A percentile compares a stretch with the other conserved stretches of the same genome.
Evolutionary conservation across 2,329 filamentous ascomycete species (phyloP).

Genomic region (Aspergillus sclerotialis): DNA sequence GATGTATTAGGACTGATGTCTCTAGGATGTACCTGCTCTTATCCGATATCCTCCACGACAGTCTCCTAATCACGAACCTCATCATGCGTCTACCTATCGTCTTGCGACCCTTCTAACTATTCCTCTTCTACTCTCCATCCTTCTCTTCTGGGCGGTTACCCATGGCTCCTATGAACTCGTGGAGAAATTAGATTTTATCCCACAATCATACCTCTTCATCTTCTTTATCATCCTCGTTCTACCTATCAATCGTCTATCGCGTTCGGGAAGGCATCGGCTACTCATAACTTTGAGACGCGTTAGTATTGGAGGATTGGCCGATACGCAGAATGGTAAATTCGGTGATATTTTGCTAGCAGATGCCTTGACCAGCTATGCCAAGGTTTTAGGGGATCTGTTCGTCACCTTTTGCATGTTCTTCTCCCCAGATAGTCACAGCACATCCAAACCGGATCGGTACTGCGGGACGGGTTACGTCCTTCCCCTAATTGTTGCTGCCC

Average conservation of each 20-base stretch:
- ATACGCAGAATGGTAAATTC: slow-evolving; percentile 83
- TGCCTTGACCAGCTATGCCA: slow-evolving; percentile 89
- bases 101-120: slow-evolving; percentile 70
- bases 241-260: slow-evolving; percentile 62
- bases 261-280: slow-evolving; percentile 67
- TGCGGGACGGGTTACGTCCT: slow-evolving; percentile 76
- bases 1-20: not conserved
- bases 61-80: slow-evolving; percentile 62
- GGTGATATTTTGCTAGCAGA: slow-evolving; percentile 91
- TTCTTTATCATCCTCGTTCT: slow-evolving; percentile 65
- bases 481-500: slow-evolving; percentile 75
- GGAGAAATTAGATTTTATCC: slow-evolving; percentile 73
- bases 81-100: slow-evolving; percentile 78
- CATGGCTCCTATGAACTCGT: slow-evolving; percentile 63
- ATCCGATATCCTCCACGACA: slow-evolving; percentile 77
- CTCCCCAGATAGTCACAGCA: slow-evolving; percentile 62
- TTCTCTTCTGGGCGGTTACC: slow-evolving; percentile 78
- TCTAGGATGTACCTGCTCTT: slow-evolving; percentile 69
- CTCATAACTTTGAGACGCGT: slow-evolving; percentile 70
- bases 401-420: slow-evolving; percentile 91
- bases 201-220: slow-evolving; percentile 72
- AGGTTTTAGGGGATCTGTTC: slow-evolving; percentile 83
- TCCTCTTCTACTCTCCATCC: slow-evolving; percentile 63
- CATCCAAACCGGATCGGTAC: slow-evolving; percentile 68
- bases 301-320: slow-evolving; percentile 75